These are phyloP conservation scores for Fusarium torreyae DNA, from an alignment of 2,329 filamentous ascomycete species.

Conservation along the genomic window DNA sequence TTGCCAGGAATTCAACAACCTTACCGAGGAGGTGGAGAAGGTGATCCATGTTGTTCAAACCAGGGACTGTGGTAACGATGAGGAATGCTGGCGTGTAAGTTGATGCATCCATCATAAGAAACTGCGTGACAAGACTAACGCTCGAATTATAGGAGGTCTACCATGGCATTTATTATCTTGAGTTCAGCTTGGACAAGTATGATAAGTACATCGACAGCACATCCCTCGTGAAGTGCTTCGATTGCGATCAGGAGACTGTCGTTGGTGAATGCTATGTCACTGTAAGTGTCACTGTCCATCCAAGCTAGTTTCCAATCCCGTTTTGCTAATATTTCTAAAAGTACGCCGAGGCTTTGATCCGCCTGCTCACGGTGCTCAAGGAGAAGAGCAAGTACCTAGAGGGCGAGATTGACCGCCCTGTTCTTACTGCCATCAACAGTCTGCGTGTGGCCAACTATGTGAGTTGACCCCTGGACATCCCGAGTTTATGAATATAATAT, in stretches of 20 bases:
- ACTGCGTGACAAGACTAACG: conserved; percentile 20
- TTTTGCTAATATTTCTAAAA: conserved; percentile 11
- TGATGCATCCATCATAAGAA: background rate
- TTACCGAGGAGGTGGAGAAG: conserved; percentile 46
- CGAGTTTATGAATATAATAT: background rate
- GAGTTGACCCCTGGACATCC: background rate
- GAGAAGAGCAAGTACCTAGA: conserved; percentile 48
- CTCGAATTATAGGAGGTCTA: conserved; percentile 33
- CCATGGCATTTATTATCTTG: conserved; percentile 47
- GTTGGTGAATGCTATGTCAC: conserved; percentile 49
- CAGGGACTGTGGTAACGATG: conserved; percentile 35
- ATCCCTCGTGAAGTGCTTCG: conserved; percentile 46
- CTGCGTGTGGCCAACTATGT: conserved; percentile 50
- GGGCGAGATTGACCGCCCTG: conserved; percentile 48
- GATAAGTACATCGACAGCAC: conserved; percentile 50
- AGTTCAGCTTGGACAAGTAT: conserved; percentile 49
- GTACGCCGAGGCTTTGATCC: conserved; percentile 52
- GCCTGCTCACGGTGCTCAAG: conserved; percentile 45
- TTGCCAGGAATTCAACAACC: conserved; percentile 45
- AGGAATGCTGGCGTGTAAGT: conserved; percentile 48
- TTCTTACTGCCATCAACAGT: conserved; percentile 52
- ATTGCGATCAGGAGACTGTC: conserved; percentile 43
- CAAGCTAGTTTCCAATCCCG: background rate
- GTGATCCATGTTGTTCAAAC: conserved; percentile 41
- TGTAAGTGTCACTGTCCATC: conserved; percentile 22